Evolutionary conservation across 2,329 filamentous ascomycete species (phyloP), one percentile per base, ranked within the genome.

Genomic region (Talaromyces amestolkiae): DNA sequence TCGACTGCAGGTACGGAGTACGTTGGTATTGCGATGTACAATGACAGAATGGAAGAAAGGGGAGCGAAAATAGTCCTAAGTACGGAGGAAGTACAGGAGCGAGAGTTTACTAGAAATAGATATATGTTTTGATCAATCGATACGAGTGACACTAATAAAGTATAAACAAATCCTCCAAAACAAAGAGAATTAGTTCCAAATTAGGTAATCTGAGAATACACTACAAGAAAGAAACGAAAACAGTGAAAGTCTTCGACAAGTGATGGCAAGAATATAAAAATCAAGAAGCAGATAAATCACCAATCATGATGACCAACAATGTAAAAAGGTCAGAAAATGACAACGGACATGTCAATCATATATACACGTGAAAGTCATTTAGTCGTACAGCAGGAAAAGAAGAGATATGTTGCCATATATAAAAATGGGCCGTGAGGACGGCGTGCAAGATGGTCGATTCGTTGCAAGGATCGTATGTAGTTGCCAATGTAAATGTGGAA

Each of bases 351-450:
- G 59, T 62, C 43, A 51, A 19, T 56, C 61, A 35, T 63, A 63
- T 63, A 63, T 61, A 63, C 61, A 58, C 61, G 53, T 63, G 19
- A 49, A 58, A 58, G 61, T 58, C 49, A 58, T 56, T 35, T 58
- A 58, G 61, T 63, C 61, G 47, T 56, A 56, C 49, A 63, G 51
- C 35, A 54, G 51, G 27, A 54, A 27, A 22, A 31, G 37, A 54
- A 35, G 27, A 37, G 19, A 45, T 39, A 24, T 31, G 45, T 53
- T 19, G 27, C 53, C 53, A 37, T 22, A 39, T 56, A 37, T 54
- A 54, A 9, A 54, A 24, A 56, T 24, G 5, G 53, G 53, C 53
- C 33, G 33, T 37, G 53, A 15, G 33, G 11, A 56, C 33, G 51
- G 51, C 11, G 31, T 35, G 31, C 27, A 37, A 37, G n/a, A 24